Evolutionary conservation across 2,329 filamentous ascomycete species (phyloP).

Genomic region (Botrytis cinerea): DNA sequence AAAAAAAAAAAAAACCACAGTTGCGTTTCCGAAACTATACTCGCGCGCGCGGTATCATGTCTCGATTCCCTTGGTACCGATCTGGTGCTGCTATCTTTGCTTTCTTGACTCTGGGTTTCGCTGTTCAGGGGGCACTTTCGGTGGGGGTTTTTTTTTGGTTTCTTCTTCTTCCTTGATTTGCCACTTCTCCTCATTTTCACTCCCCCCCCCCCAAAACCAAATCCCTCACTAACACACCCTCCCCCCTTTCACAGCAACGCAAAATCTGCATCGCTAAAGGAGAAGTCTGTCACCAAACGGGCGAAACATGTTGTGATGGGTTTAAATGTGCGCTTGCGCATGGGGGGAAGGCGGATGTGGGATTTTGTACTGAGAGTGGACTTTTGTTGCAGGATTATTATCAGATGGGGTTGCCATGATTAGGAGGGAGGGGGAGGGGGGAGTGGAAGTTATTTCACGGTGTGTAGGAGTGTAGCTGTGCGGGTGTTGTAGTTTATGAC

Average conservation of each 20-base stretch:
- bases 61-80: background rate
- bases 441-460: background rate
- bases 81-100: background rate
- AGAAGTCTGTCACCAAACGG: background rate
- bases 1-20: background rate
- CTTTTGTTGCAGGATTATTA: constrained; percentile 12
- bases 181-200: too few species aligned
- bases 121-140: background rate
- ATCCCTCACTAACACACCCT: background rate
- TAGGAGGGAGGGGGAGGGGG: background rate
- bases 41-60: background rate
- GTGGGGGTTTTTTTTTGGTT: too few species aligned
- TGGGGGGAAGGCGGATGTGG: constrained; percentile 7
- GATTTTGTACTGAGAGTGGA: constrained; percentile 4
- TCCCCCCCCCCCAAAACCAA: too few species aligned
- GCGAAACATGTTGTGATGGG: background rate
- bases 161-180: too few species aligned
- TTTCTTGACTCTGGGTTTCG: background rate
- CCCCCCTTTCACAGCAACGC: background rate
- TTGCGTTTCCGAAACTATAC: too few species aligned
- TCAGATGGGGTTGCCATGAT: background rate
- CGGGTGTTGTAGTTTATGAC: background rate
- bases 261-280: background rate
- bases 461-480: background rate
- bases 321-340: constrained; percentile 17